These are phyloP conservation scores for Fusarium ramigenum DNA, from an alignment of 2,329 filamentous ascomycete genomes.

Conservation along the genomic window DNA sequence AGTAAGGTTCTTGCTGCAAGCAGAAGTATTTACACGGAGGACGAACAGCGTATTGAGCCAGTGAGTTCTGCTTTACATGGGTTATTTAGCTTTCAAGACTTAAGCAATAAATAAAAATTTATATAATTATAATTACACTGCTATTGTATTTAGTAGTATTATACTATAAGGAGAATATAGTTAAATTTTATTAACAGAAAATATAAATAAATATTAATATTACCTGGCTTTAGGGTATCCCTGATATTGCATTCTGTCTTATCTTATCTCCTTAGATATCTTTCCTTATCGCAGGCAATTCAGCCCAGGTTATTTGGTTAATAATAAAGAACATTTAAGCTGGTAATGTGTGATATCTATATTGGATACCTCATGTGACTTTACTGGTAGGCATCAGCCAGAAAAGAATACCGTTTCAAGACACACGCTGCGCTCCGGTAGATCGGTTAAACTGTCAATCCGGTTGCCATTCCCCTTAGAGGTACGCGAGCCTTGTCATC, in stretches of 20 bases:
- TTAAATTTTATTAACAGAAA: background rate
- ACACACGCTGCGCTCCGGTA: background rate
- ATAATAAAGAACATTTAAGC: background rate
- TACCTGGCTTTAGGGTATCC: background rate
- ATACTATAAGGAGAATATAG: rapidly evolving
- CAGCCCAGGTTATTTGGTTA: background rate
- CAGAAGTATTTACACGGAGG: rapidly evolving
- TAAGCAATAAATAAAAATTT: rapidly evolving
- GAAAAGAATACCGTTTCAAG: background rate
- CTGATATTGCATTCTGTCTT: rapidly evolving
- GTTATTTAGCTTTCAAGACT: rapidly evolving
- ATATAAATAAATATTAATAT: background rate
- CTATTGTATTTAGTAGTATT: background rate
- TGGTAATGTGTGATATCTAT: rapidly evolving
- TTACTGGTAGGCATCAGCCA: background rate
- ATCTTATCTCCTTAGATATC: background rate
- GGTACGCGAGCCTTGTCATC: background rate
- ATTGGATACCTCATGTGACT: background rate
- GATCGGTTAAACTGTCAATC: background rate
- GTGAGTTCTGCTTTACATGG: rapidly evolving
- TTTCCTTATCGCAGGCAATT: background rate
- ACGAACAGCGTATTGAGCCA: rapidly evolving
- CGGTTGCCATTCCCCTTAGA: background rate
- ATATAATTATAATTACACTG: background rate
- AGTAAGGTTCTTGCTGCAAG: background rate